Conservation (phyloP, 768 basidiomycete genomes). For the Pholiota conissans region DNA sequence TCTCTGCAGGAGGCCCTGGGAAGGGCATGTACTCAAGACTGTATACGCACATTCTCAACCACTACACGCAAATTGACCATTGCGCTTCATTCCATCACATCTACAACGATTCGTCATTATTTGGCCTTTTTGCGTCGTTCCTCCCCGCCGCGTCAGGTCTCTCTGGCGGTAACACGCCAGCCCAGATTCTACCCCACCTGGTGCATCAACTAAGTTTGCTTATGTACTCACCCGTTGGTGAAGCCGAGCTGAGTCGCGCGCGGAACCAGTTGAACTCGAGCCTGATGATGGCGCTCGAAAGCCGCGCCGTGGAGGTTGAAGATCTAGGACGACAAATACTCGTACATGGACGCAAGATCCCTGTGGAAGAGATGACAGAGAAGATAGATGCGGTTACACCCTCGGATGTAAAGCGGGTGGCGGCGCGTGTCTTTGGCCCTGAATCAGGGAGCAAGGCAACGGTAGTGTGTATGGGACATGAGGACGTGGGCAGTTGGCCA, state of each 20-base stretch:
- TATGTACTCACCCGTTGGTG: constrained; percentile 65
- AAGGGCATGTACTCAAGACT: constrained; percentile 99
- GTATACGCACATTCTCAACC: constrained; percentile 95
- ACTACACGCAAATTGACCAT: constrained; percentile 91
- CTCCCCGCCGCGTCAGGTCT: constrained; percentile 59
- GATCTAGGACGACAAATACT: constrained; percentile 92
- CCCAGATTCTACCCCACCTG: constrained; percentile 79
- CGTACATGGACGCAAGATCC: constrained; percentile 83
- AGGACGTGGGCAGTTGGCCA: constrained; percentile 71
- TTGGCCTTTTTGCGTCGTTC: constrained; percentile 89
- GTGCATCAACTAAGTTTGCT: constrained; percentile 86
- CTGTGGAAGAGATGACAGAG: constrained; percentile 87
- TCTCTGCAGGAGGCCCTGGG: constrained; percentile 96
- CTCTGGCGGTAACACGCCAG: constrained; percentile 61
- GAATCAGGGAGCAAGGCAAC: constrained; percentile 67
- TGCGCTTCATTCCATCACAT: constrained; percentile 98
- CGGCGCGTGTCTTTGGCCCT: constrained; percentile 70
- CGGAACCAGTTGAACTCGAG: constrained; percentile 95
- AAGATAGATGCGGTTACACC: constrained; percentile 78
- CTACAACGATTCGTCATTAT: constrained; percentile 91
- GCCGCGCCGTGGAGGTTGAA: constrained; percentile 80
- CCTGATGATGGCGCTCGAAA: constrained; percentile 94
- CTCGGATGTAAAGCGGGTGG: constrained; percentile 73
- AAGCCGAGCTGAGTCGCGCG: constrained; percentile 76
- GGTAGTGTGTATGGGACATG: constrained; percentile 80